A percentile compares a stretch with the other conserved stretches of the same genome.
These are phyloP conservation scores for Ogataea sp. DNA, from an alignment of 805 yeast genomes.

Conservation along the genomic window DNA sequence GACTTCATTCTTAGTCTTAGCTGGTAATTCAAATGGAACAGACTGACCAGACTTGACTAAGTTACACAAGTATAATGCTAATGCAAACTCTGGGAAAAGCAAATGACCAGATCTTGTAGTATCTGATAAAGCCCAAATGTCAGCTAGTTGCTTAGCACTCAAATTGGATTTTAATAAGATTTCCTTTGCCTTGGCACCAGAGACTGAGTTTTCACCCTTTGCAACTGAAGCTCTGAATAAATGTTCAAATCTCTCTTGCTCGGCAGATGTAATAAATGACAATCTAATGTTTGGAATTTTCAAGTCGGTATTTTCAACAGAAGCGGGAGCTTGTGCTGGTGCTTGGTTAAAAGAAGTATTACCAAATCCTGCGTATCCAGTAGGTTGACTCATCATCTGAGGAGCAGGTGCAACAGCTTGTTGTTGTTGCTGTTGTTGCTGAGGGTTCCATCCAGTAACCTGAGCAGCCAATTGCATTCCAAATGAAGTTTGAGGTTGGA, in stretches of 20 bases:
- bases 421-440: constrained; percentile 11
- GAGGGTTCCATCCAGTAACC: constrained; percentile 33
- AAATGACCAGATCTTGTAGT: constrained; percentile 78
- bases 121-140: constrained; percentile 89
- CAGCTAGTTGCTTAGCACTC: constrained; percentile 66
- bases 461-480: constrained; percentile 27
- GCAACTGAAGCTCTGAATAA: constrained; percentile 75
- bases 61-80: constrained; percentile 83
- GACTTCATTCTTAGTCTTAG: constrained; percentile 72
- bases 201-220: constrained; percentile 56
- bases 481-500: constrained; percentile 29
- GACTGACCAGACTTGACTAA: constrained; percentile 69
- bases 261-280: constrained; percentile 76
- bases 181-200: constrained; percentile 69
- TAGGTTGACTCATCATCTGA: constrained; percentile 32
- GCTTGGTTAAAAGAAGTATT: constrained; percentile 15
- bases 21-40: constrained; percentile 67
- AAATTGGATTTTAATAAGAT: constrained; percentile 76
- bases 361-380: constrained; percentile 42
- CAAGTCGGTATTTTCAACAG: constrained; percentile 45
- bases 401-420: constrained; percentile 10
- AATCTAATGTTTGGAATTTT: constrained; percentile 71
- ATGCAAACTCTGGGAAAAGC: constrained; percentile 89
- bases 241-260: constrained; percentile 81
- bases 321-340: constrained; percentile 21